Evolutionary conservation across 768 basidiomycete species (phyloP).

Genomic region (Coprinopsis cinerea): DNA sequence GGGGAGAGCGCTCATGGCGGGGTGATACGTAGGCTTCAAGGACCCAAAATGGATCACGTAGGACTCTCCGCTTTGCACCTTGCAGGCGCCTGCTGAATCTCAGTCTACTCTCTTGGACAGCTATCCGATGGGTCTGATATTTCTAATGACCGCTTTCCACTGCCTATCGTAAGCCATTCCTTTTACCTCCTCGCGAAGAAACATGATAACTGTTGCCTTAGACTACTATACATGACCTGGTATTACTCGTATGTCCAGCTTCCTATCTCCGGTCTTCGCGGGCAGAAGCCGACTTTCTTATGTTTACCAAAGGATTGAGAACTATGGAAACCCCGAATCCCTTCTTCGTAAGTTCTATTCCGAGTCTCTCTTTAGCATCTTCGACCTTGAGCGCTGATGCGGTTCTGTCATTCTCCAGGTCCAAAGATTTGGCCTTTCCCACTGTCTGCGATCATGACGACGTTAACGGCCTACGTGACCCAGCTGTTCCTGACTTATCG

Average conservation of each 20-base stretch:
- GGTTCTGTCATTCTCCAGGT: background rate
- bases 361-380: too few relatives aligned
- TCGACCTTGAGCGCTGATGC: background rate
- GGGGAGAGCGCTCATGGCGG: background rate
- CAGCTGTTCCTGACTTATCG: background rate
- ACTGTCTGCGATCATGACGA: background rate
- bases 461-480: background rate
- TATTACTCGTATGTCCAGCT: background rate
- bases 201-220: background rate
- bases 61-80: background rate
- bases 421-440: background rate
- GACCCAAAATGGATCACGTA: background rate
- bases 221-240: background rate
- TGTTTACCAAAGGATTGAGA: background rate
- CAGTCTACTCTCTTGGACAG: background rate
- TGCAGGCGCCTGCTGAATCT: background rate
- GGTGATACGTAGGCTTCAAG: background rate
- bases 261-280: background rate
- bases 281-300: background rate
- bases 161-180: background rate
- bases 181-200: background rate
- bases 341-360: background rate
- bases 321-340: background rate
- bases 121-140: background rate
- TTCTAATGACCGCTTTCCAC: background rate